Evolutionary conservation across 1,284 basidiomycete species (phyloP).

Genomic region (Tranzscheliella williamsii): DNA sequence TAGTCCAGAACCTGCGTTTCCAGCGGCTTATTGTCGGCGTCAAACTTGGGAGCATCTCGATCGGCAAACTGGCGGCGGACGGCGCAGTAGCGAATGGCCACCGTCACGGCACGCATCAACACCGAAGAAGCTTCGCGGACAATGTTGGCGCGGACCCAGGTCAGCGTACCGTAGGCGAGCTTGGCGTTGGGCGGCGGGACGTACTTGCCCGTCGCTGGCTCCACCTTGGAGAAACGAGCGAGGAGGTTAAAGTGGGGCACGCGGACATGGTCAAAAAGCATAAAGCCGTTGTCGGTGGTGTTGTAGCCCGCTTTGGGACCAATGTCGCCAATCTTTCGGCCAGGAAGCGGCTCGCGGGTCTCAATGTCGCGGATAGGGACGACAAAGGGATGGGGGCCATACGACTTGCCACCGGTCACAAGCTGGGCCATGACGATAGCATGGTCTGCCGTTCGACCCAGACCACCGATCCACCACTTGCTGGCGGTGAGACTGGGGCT

Average conservation of each 20-base stretch:
- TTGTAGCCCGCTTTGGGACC: slow-evolving; percentile 61
- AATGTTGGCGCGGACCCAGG: slow-evolving; percentile 60
- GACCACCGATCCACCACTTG: slow-evolving; percentile 61
- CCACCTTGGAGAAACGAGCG: slow-evolving; percentile 60
- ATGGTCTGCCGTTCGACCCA: slow-evolving; percentile 61
- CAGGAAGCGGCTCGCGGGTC: slow-evolving; percentile 61
- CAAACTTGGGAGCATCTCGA: slow-evolving; percentile 59
- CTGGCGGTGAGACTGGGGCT: slow-evolving; percentile 43
- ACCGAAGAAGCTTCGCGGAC: slow-evolving; percentile 59
- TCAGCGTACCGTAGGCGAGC: slow-evolving; percentile 49
- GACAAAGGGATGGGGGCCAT: slow-evolving; percentile 61
- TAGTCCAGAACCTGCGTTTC: slow-evolving; percentile 63
- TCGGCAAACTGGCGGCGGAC: slow-evolving; percentile 62
- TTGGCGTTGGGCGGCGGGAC: slow-evolving; percentile 44
- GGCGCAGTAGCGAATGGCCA: slow-evolving; percentile 62
- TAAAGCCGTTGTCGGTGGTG: slow-evolving; percentile 60
- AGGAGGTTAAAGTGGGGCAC: slow-evolving; percentile 62
- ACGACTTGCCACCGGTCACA: slow-evolving; percentile 58
- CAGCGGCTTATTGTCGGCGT: slow-evolving; percentile 54
- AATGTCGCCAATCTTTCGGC: slow-evolving; percentile 60
- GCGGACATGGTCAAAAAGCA: slow-evolving; percentile 50
- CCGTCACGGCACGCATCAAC: slow-evolving; percentile 59
- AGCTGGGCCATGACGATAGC: slow-evolving; percentile 63
- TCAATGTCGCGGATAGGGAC: slow-evolving; percentile 61
- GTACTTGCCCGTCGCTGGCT: slow-evolving; percentile 50